Conservation (phyloP, 2,329 filamentous ascomycete genomes). For the Neospermospora avenae region DNA sequence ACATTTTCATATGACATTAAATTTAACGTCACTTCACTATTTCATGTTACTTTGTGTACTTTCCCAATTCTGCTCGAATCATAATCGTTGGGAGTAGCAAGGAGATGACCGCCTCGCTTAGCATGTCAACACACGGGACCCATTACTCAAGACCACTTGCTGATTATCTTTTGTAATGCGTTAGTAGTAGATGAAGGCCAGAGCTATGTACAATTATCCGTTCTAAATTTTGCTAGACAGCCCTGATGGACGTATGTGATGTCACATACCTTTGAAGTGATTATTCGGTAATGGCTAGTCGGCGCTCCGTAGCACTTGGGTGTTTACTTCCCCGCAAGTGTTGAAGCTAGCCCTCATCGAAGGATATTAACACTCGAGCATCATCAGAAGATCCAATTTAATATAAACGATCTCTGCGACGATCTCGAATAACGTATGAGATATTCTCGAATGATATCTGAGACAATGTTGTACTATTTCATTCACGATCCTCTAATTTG, state of each 20-base stretch:
- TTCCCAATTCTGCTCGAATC: not conserved
- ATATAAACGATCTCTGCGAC: no score
- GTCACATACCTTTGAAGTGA: not conserved
- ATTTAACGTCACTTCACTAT: no score
- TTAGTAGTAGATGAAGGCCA: no score
- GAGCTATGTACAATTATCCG: no score
- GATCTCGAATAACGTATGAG: no score
- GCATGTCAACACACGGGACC: not conserved
- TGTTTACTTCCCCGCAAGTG: not conserved
- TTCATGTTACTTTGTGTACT: not conserved
- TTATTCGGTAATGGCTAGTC: not conserved
- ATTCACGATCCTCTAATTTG: not conserved
- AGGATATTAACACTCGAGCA: not conserved
- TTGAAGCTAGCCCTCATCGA: not conserved
- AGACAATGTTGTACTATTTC: not conserved
- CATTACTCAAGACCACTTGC: no score
- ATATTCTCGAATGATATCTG: no score
- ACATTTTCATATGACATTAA: no score
- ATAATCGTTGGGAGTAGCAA: not conserved
- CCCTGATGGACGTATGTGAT: not conserved
- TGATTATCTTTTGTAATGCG: no score
- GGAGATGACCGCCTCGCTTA: not conserved
- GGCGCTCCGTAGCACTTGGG: not conserved
- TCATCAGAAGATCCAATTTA: not conserved
- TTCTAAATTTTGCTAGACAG: not conserved